A percentile compares a stretch with the other conserved stretches of the same genome.
Evolutionary conservation across 768 basidiomycete genomes (phyloP).

Genomic region (Lentinula sp.): DNA sequence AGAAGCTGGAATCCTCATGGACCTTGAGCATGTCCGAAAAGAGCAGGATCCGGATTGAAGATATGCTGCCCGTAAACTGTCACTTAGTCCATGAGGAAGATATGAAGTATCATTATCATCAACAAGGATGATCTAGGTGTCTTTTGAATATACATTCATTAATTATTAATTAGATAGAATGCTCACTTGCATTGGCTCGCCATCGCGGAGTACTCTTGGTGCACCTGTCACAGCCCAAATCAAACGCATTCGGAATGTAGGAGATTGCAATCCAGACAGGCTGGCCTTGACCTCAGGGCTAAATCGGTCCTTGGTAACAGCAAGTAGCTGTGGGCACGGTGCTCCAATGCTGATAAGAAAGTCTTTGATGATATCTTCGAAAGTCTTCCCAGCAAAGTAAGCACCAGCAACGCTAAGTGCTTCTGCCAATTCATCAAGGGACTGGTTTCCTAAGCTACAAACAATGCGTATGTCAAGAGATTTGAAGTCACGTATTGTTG

Average conservation of each 20-base stretch:
- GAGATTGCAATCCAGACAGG: background rate
- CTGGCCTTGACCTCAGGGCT: background rate
- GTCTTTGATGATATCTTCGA: background rate
- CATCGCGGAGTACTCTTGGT: background rate
- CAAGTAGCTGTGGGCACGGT: background rate
- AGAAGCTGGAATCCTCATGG: background rate
- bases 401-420: background rate
- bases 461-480: background rate
- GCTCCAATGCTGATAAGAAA: background rate
- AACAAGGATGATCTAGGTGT: background rate
- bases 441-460: too few relatives aligned
- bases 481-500: background rate
- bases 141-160: background rate
- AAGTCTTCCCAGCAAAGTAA: background rate
- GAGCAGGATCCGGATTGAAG: background rate
- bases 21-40: background rate
- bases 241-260: background rate
- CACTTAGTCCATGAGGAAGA: background rate
- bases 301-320: background rate
- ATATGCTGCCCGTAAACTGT: background rate
- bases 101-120: background rate
- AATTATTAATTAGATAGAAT: background rate
- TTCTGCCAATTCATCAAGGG: background rate
- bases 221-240: background rate
- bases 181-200: background rate